Conservation (phyloP, 1,284 basidiomycete genomes). For the Cystobasidium sp. region DNA sequence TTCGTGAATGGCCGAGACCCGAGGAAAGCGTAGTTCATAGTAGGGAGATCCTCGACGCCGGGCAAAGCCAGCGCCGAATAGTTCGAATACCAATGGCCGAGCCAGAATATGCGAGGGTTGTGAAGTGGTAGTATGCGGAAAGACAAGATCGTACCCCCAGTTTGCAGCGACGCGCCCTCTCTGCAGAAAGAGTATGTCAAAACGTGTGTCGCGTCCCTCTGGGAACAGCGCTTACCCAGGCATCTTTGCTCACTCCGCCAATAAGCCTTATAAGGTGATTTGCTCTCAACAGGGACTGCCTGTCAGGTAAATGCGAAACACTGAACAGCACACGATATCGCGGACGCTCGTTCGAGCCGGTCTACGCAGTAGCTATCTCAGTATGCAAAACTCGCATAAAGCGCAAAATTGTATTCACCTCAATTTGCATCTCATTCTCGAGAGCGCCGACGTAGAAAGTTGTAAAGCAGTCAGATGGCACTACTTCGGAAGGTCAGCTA, state of each 20-base stretch:
- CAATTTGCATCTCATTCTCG: slow-evolving; percentile 54
- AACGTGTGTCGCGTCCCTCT: background rate
- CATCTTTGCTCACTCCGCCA: slow-evolving; percentile 28
- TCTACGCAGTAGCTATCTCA: background rate
- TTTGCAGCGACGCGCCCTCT: slow-evolving; percentile 6
- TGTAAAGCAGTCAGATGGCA: slow-evolving; percentile 71
- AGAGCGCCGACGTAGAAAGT: slow-evolving; percentile 73
- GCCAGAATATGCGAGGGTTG: slow-evolving; percentile 62
- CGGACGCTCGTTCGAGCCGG: slow-evolving; percentile 56
- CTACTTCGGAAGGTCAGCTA: slow-evolving; percentile 57
- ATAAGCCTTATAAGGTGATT: slow-evolving; percentile 65
- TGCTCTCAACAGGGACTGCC: slow-evolving; percentile 69
- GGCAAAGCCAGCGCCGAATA: slow-evolving; percentile 80
- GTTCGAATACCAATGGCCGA: slow-evolving; percentile 69
- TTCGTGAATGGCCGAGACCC: slow-evolving; percentile 55
- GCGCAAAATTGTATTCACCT: slow-evolving; percentile 8
- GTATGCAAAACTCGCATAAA: background rate
- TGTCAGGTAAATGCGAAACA: slow-evolving; percentile 70
- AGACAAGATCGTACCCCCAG: slow-evolving; percentile 18
- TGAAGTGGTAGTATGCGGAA: background rate
- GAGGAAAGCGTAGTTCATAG: slow-evolving; percentile 80
- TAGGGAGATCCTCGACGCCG: slow-evolving; percentile 68
- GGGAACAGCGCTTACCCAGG: slow-evolving; percentile 43
- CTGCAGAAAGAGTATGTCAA: background rate
- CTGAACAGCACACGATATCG: slow-evolving; percentile 74